Evolutionary conservation across 108 stramenopile genomes (phyloP).

Genomic region (Hondaea fermentalgiana): DNA sequence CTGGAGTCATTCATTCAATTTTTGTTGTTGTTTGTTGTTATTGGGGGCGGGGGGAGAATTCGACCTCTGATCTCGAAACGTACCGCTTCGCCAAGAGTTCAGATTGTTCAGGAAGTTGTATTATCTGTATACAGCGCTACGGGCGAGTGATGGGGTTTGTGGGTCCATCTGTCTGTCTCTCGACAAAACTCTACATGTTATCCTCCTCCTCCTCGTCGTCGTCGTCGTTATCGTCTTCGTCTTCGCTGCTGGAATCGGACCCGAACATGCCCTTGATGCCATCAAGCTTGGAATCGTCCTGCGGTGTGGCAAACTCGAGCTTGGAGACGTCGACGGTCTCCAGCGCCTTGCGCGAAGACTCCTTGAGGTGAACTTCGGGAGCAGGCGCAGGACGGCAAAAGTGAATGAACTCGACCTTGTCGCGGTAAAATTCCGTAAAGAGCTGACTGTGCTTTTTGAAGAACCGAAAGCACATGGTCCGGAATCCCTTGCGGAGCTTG

Average conservation of each 20-base stretch:
- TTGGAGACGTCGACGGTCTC: neutral
- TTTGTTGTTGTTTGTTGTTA: too few relatives aligned
- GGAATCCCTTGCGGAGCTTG: neutral
- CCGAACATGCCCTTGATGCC: neutral
- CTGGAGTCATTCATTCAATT: too few relatives aligned
- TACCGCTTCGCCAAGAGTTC: too few relatives aligned
- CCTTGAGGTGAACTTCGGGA: neutral
- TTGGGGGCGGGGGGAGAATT: too few relatives aligned
- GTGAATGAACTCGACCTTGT: neutral
- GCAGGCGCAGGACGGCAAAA: slow-evolving; percentile 1
- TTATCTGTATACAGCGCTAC: too few relatives aligned
- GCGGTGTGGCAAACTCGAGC: neutral
- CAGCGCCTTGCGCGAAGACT: neutral
- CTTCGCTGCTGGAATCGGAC: neutral
- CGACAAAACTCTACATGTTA: too few relatives aligned
- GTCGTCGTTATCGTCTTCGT: neutral
- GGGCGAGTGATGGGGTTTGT: too few relatives aligned
- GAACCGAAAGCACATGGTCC: neutral
- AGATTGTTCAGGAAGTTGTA: too few relatives aligned
- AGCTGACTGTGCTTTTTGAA: neutral
- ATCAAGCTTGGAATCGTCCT: slow-evolving; percentile 7
- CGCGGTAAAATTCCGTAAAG: slow-evolving; percentile 15
- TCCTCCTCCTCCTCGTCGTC: neutral
- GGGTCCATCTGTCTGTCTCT: too few relatives aligned
- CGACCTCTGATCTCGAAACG: too few relatives aligned